phyloP scores from a whole-genome alignment of 2,329 filamentous ascomycete species.

The Alternaria brassicicola region DNA sequence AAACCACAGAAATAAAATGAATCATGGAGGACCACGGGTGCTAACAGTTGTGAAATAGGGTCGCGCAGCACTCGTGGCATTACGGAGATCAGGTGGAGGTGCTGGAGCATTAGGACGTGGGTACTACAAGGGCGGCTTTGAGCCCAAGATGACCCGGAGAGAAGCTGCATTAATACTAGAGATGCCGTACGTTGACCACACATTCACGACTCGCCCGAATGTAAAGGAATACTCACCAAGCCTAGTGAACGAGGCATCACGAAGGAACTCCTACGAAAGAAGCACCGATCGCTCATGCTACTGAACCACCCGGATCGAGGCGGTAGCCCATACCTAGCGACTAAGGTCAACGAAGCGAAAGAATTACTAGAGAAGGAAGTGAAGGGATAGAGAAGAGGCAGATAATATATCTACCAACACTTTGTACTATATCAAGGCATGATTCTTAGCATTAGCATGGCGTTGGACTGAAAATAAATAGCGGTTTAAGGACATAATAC shows the following conservation, averaged over 20 bases:
- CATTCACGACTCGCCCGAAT: no score
- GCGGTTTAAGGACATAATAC: background rate
- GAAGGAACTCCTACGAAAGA: constrained; percentile 94
- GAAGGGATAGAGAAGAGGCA: constrained; percentile 24
- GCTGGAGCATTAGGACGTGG: constrained; percentile 80
- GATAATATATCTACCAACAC: constrained; percentile 23
- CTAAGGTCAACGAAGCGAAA: constrained; percentile 98
- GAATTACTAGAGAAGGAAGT: constrained; percentile 83
- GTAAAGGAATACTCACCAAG: constrained; percentile 1
- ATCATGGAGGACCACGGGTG: background rate
- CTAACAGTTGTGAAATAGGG: constrained; percentile 63
- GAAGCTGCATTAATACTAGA: constrained; percentile 92
- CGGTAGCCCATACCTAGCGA: constrained; percentile 93
- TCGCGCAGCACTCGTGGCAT: constrained; percentile 87
- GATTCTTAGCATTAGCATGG: constrained; percentile 30
- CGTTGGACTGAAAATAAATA: constrained; percentile 23
- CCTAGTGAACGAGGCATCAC: constrained; percentile 81
- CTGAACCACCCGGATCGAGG: constrained; percentile 97
- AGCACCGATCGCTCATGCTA: constrained; percentile 94
- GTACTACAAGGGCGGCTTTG: constrained; percentile 99
- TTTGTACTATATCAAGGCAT: constrained; percentile 30
- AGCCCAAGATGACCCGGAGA: constrained; percentile 88
- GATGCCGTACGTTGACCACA: constrained; percentile 70
- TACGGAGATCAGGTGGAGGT: constrained; percentile 76
- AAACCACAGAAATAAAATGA: background rate